Percentiles rank a stretch among this genome's conserved stretches.
These are phyloP conservation scores for Kuraishia cidri DNA, from an alignment of 805 yeast genomes.

Conservation along the genomic window DNA sequence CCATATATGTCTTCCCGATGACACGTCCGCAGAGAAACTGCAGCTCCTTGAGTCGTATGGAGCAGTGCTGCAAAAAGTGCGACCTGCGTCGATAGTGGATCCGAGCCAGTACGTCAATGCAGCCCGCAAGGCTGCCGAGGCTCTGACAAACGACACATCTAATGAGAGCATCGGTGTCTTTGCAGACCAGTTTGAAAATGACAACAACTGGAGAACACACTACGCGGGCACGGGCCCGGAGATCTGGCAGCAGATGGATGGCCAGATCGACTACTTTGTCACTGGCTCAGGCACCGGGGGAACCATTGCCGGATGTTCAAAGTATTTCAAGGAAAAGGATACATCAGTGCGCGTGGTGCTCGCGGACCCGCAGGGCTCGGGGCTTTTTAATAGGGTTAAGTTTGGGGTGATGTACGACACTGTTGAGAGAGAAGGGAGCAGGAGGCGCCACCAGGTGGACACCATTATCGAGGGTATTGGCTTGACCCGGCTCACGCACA, in stretches of 20 bases:
- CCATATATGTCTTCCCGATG: constrained; percentile 93
- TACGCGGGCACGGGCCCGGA: constrained; percentile 88
- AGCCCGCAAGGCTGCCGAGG: constrained; percentile 62
- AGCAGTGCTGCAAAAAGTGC: constrained; percentile 75
- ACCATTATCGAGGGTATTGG: constrained; percentile 94
- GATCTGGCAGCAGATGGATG: constrained; percentile 65
- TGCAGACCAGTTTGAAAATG: constrained; percentile 95
- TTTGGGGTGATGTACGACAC: constrained; percentile 90
- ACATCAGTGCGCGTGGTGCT: constrained; percentile 42
- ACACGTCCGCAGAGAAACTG: constrained; percentile 79
- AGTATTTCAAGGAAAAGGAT: constrained; percentile 50
- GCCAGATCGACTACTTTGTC: constrained; percentile 63
- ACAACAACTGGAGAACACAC: constrained; percentile 81
- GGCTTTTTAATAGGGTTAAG: constrained; percentile 76
- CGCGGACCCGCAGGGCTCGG: constrained; percentile 97
- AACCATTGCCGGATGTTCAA: constrained; percentile 87
- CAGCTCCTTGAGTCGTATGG: constrained; percentile 66
- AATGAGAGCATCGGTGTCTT: constrained; percentile 55
- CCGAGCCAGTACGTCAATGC: constrained; percentile 88
- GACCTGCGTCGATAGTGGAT: constrained; percentile 94
- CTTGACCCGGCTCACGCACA: constrained; percentile 74
- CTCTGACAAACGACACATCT: constrained; percentile 27
- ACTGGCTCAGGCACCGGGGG: constrained; percentile 98
- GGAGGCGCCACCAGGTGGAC: constrained; percentile 95
- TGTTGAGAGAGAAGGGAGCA: constrained; percentile 85